phyloP scores from a whole-genome alignment of 2,329 filamentous ascomycete species.

The Trichoderma simmonsii region DNA sequence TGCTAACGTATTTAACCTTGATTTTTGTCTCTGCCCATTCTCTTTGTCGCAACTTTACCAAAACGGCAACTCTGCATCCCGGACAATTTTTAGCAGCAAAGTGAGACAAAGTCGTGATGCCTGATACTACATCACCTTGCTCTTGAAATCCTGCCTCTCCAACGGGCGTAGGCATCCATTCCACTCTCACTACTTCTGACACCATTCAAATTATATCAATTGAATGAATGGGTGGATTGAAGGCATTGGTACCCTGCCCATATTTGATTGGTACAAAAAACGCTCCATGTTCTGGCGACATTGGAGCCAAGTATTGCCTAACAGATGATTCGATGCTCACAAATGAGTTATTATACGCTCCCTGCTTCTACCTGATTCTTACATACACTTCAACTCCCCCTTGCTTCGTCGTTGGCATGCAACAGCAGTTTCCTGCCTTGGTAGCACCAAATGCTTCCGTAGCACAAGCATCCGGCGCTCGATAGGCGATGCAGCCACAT shows the following conservation, averaged over 20 bases:
- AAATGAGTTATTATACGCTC: not conserved
- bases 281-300: not conserved
- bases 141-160: not conserved
- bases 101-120: not conserved
- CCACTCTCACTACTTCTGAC: not conserved
- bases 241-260: not conserved
- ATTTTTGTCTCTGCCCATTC: conserved; percentile 7
- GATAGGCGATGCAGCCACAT: not conserved
- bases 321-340: not conserved
- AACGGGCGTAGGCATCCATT: not conserved
- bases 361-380: not conserved
- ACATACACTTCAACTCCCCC: not conserved
- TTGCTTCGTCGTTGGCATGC: not conserved
- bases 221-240: not conserved
- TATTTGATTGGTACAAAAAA: not conserved
- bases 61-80: not conserved
- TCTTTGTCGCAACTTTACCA: not conserved
- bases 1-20: conserved; percentile 10
- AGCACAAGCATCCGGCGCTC: not conserved
- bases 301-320: not conserved
- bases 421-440: not conserved
- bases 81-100: not conserved
- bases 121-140: not conserved
- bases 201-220: not conserved
- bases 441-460: not conserved